Percentiles rank a stretch among this genome's conserved stretches.
Evolutionary conservation across 176 grass and related monocot genomes (phyloP).

Genomic region (Triticum monococcum): DNA sequence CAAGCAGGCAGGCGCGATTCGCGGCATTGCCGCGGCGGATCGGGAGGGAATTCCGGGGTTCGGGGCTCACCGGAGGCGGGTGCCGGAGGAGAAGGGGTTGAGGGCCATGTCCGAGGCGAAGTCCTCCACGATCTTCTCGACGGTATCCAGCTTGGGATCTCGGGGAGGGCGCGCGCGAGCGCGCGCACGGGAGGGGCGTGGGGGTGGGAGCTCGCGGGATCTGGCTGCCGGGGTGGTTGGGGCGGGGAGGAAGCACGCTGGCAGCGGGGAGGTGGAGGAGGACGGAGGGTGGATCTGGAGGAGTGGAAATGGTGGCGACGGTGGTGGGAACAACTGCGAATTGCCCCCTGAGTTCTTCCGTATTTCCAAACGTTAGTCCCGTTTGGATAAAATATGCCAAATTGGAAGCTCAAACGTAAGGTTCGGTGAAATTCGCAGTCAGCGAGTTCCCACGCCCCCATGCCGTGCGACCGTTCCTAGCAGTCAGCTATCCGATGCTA

Average conservation of each 20-base stretch:
- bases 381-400: not conserved
- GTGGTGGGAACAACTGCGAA: constrained; percentile 23
- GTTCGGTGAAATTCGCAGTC: no score
- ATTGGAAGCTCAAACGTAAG: not conserved
- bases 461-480: no score
- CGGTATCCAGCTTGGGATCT: constrained; percentile 37
- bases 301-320: constrained; percentile 22
- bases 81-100: constrained; percentile 89
- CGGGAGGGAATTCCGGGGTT: not conserved
- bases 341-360: not conserved
- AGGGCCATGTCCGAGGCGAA: constrained; percentile 59
- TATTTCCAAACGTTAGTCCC: not conserved
- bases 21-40: constrained; percentile 8
- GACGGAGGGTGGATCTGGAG: constrained; percentile 55
- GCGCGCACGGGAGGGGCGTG: not conserved
- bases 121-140: constrained; percentile 61
- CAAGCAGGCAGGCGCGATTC: no score
- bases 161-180: constrained; percentile 26
- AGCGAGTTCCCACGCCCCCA: no score
- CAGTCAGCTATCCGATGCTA: no score
- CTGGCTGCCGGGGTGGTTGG: constrained; percentile 37
- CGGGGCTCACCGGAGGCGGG: constrained; percentile 74
- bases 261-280: not conserved
- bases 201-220: constrained; percentile 39
- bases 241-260: constrained; percentile 10